Evolutionary conservation across 805 yeast species (phyloP), one percentile per base, ranked within the genome.

Genomic region (Candida tammaniensis): DNA sequence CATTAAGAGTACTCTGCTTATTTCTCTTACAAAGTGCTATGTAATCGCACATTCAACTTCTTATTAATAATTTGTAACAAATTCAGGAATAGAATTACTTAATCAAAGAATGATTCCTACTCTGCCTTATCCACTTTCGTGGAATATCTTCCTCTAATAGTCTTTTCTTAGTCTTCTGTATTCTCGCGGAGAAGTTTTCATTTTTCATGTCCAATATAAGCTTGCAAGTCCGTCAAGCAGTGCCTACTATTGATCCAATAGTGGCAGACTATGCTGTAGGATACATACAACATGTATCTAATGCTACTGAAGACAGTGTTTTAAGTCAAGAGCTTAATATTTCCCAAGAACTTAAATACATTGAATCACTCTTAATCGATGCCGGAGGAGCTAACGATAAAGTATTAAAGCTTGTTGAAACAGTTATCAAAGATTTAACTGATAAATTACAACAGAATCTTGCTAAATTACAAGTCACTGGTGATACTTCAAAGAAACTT

Each of bases 221-320:
- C 10, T 48, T 64, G 29, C 87, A 83, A 54, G 79, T 89, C 6
- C 82, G 96, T 42, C 86, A 82, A 57, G 91, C 96, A 0, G 93
- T 81, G 3, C 89, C 95, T 3, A 69, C 83, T 0, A 73, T 93
- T 29, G 98, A 93, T 51, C 81, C 89, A 1, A 78, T 88, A 8
- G 95, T 93, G 13, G 73, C 82, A 1, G 93, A 88, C 42, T 93
- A 93, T 55, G 94, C 95, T 3, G 82, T 82, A 24, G 98, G 98
- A 1, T 93, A 89, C 50, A 82, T 87, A 35, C 81, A 82, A 39
- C 89, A 88, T 62, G 64, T 93, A 13, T 78, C 87, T n/a, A 70
- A 68, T 32, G 70, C 85, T 13, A 86, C 93, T 0, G 81, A 78
- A 44, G 95, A 88, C 57, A 79, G 88, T 19, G 93, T 86, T n/a